Conservation (phyloP, 2,329 filamentous ascomycete genomes). For the Penicillium carneum region DNA sequence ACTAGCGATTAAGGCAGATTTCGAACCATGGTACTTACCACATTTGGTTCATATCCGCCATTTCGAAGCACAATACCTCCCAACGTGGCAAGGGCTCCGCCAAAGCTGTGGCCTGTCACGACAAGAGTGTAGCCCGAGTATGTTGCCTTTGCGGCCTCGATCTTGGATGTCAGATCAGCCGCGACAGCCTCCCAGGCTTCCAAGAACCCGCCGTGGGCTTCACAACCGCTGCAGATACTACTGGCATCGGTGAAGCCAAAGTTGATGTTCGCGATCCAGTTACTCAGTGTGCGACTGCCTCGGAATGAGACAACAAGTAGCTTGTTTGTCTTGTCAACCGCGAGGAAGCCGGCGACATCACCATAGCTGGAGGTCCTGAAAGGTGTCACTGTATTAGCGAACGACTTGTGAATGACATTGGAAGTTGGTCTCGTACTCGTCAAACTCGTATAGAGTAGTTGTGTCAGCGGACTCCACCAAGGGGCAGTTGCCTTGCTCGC, state of each 20-base stretch:
- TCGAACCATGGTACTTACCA: slow-evolving; percentile 46
- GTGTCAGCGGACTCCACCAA: slow-evolving; percentile 57
- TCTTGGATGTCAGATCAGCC: slow-evolving; percentile 46
- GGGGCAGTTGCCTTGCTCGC: slow-evolving; percentile 57
- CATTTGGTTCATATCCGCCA: slow-evolving; percentile 49
- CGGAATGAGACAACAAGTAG: slow-evolving; percentile 49
- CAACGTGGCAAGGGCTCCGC: slow-evolving; percentile 59
- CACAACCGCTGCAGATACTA: slow-evolving; percentile 55
- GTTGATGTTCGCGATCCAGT: slow-evolving; percentile 46
- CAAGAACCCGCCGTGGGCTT: slow-evolving; percentile 58
- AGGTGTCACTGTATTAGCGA: slow-evolving; percentile 2
- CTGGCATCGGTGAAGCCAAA: slow-evolving; percentile 40
- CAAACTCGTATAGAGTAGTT: slow-evolving; percentile 57
- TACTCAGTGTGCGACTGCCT: slow-evolving; percentile 42
- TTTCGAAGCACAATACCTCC: slow-evolving; percentile 57
- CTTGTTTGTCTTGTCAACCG: slow-evolving; percentile 55
- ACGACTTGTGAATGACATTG: not conserved
- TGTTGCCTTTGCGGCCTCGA: slow-evolving; percentile 40
- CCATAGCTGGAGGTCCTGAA: slow-evolving; percentile 39
- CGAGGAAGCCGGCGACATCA: slow-evolving; percentile 58
- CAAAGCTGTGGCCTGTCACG: slow-evolving; percentile 60
- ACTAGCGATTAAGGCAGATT: too few species aligned
- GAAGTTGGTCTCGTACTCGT: slow-evolving; percentile 51
- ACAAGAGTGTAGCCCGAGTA: slow-evolving; percentile 56
- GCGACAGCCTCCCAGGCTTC: slow-evolving; percentile 53